phyloP scores from a whole-genome alignment of 306 rosid species.

The Sechiopsis laciniata region DNA sequence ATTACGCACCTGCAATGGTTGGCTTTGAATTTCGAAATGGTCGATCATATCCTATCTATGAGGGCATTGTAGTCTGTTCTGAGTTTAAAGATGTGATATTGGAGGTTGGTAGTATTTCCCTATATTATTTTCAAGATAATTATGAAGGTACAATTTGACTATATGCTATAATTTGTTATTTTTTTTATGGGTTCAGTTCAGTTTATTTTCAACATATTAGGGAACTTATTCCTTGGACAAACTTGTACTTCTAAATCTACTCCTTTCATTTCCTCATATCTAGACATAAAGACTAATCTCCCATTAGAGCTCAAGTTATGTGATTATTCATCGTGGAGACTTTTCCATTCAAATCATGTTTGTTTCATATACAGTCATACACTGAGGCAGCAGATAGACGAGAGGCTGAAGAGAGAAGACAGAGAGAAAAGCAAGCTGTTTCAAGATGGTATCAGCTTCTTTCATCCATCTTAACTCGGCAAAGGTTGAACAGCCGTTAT shows the following conservation, averaged over 20 bases:
- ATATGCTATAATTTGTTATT: background rate
- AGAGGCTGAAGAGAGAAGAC: slow-evolving; percentile 63
- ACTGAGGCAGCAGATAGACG: slow-evolving; percentile 70
- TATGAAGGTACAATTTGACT: background rate
- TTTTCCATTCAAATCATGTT: background rate
- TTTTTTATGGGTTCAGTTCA: slow-evolving; percentile 5
- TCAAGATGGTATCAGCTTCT: slow-evolving; percentile 91
- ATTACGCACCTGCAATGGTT: slow-evolving; percentile 93
- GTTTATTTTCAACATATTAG: background rate
- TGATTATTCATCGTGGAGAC: background rate
- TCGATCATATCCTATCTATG: slow-evolving; percentile 70
- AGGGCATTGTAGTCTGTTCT: slow-evolving; percentile 88
- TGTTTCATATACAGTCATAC: slow-evolving; percentile 46
- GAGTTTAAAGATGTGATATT: slow-evolving; percentile 72
- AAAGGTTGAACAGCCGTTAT: slow-evolving; percentile 64
- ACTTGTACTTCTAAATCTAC: background rate
- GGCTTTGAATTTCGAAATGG: slow-evolving; percentile 87
- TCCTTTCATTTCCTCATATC: background rate
- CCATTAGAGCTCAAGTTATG: background rate
- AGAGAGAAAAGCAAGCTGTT: slow-evolving; percentile 58
- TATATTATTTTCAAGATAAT: background rate
- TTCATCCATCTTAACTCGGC: slow-evolving; percentile 73
- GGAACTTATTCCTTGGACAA: background rate
- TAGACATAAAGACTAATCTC: background rate
- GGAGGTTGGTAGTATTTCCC: slow-evolving; percentile 46